A percentile compares a stretch with the other conserved stretches of the same genome.
phyloP scores from a whole-genome alignment of 2,329 filamentous ascomycete genomes.

The Xenosphaeropsis pyriputrescens region DNA sequence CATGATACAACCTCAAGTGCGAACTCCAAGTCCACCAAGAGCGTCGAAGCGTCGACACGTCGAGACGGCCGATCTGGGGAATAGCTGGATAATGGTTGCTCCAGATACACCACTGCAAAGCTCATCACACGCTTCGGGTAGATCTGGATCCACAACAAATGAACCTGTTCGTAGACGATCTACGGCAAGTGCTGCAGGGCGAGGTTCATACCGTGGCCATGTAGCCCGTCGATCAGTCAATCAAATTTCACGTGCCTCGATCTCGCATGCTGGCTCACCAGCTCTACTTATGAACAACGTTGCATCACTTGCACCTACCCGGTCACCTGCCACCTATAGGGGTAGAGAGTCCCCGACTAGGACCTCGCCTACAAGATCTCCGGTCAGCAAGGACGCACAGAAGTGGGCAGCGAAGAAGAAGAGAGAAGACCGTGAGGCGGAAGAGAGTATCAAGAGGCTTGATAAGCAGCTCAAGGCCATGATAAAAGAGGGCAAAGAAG shows the following conservation, averaged over 20 bases:
- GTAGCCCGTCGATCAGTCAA: constrained; percentile 17
- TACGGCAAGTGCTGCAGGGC: constrained; percentile 10
- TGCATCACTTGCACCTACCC: constrained; percentile 37
- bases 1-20: constrained; percentile 20
- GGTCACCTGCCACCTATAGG: constrained; percentile 19
- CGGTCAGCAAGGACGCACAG: constrained; percentile 48
- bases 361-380: constrained; percentile 8
- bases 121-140: not conserved
- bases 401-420: constrained; percentile 57
- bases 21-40: constrained; percentile 20
- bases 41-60: constrained; percentile 32
- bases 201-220: constrained; percentile 13
- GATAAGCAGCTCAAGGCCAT: constrained; percentile 70
- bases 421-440: constrained; percentile 62
- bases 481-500: constrained; percentile 80
- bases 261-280: constrained; percentile 32
- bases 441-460: constrained; percentile 65
- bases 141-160: not conserved
- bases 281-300: constrained; percentile 24
- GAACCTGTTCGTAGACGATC: not conserved
- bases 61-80: constrained; percentile 35
- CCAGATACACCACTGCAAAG: not conserved
- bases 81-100: constrained; percentile 57
- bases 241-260: constrained; percentile 20
- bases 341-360: constrained; percentile 10